These are phyloP conservation scores for Diutina ranongensis DNA, from an alignment of 1,139 yeast species.

Conservation along the genomic window DNA sequence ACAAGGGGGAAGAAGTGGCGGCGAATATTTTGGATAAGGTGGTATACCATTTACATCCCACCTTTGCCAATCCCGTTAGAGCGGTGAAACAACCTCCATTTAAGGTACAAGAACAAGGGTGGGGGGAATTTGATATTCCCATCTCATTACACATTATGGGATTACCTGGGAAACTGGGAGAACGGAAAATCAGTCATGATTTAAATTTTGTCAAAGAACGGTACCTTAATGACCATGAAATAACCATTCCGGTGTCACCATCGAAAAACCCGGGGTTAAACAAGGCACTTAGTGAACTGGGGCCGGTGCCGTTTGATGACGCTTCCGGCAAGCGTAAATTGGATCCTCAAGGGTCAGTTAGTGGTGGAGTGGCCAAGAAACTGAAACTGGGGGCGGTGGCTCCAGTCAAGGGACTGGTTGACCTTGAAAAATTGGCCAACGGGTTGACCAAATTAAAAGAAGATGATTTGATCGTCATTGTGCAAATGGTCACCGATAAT, in stretches of 20 bases:
- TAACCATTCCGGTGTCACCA: conserved; percentile 43
- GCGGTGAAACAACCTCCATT: conserved; percentile 80
- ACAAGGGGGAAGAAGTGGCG: conserved; percentile 72
- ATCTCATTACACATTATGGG: conserved; percentile 62
- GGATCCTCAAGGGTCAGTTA: conserved; percentile 11
- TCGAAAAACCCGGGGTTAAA: conserved; percentile 60
- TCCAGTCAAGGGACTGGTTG: conserved; percentile 61
- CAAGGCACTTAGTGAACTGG: conserved; percentile 67
- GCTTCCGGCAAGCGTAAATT: conserved; percentile 16
- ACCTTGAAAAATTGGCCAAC: conserved; percentile 82
- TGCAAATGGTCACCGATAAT: conserved; percentile 96
- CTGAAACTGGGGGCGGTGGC: conserved; percentile 40
- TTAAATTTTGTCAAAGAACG: conserved; percentile 72
- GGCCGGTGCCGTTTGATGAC: conserved; percentile 52
- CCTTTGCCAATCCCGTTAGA: conserved; percentile 83
- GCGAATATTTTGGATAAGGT: conserved; percentile 88
- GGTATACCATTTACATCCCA: conserved; percentile 88
- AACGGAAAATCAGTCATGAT: conserved; percentile 77
- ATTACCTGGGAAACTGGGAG: conserved; percentile 70
- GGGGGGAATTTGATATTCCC: conserved; percentile 96
- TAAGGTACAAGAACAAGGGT: conserved; percentile 83
- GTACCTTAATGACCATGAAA: conserved; percentile 67
- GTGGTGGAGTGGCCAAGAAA: conserved; percentile 33
- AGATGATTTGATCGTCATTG: conserved; percentile 88
- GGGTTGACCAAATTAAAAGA: conserved; percentile 82